Evolutionary conservation across 768 basidiomycete genomes (phyloP).

Genomic region (Rhodotorula kratochvilovae): DNA sequence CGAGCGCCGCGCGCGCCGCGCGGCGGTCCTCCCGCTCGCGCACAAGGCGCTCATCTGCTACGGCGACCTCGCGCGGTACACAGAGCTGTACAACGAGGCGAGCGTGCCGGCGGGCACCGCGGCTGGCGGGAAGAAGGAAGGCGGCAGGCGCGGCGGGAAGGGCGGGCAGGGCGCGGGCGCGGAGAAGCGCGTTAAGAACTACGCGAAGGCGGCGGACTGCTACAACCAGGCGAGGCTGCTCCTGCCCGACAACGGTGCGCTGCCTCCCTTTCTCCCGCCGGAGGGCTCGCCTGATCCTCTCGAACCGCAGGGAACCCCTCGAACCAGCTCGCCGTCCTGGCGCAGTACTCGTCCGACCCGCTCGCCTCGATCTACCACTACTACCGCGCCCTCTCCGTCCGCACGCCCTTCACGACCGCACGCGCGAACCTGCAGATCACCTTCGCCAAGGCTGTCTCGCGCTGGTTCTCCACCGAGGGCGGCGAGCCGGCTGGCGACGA

Average conservation of each 20-base stretch:
- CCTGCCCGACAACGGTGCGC: slow-evolving; percentile 72
- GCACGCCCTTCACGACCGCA: slow-evolving; percentile 78
- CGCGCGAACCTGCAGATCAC: slow-evolving; percentile 75
- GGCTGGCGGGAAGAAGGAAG: slow-evolving; percentile 1
- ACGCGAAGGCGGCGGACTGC: slow-evolving; percentile 67
- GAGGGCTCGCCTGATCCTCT: background rate
- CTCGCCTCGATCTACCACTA: slow-evolving; percentile 78
- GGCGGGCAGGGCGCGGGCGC: slow-evolving; percentile 46
- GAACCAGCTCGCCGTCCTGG: slow-evolving; percentile 90
- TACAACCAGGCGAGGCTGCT: slow-evolving; percentile 81
- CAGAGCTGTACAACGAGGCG: slow-evolving; percentile 75
- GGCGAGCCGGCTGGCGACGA: slow-evolving; percentile 26
- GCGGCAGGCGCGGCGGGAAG: background rate
- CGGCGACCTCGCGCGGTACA: slow-evolving; percentile 90
- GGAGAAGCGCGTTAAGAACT: slow-evolving; percentile 58
- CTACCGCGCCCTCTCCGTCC: slow-evolving; percentile 83
- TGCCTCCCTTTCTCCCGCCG: background rate
- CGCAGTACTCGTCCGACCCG: slow-evolving; percentile 76
- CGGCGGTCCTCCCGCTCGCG: slow-evolving; percentile 61
- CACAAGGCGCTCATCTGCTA: slow-evolving; percentile 85
- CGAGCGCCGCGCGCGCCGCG: slow-evolving; percentile 50
- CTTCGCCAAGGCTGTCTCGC: slow-evolving; percentile 63
- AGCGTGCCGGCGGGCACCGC: slow-evolving; percentile 49
- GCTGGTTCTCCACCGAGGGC: slow-evolving; percentile 50
- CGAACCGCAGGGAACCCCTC: slow-evolving; percentile 63